These are phyloP conservation scores for Yarrowia galli DNA, from an alignment of 1,139 yeast genomes.

Conservation along the genomic window DNA sequence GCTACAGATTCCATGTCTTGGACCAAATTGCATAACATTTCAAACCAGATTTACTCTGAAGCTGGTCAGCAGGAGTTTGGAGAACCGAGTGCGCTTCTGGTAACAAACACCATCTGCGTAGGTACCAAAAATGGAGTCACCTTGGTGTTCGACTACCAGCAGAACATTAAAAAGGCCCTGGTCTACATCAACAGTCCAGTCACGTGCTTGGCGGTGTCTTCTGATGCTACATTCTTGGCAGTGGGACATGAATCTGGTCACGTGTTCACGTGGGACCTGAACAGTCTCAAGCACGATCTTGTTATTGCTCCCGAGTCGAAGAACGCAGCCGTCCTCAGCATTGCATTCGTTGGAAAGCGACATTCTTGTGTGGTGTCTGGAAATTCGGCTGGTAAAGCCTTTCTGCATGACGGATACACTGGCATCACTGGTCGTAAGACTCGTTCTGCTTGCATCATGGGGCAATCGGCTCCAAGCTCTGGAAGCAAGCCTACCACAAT, in stretches of 20 bases:
- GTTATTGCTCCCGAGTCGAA: conserved; percentile 47
- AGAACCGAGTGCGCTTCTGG: conserved; percentile 56
- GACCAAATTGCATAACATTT: conserved; percentile 56
- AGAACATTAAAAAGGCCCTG: conserved; percentile 57
- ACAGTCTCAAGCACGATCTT: conserved; percentile 21
- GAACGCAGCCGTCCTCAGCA: conserved; percentile 54
- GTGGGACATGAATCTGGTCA: conserved; percentile 58
- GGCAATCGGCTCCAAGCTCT: conserved; percentile 49
- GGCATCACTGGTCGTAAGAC: conserved; percentile 32
- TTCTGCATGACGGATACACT: conserved; percentile 57
- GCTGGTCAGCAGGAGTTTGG: conserved; percentile 58
- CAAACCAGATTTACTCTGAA: conserved; percentile 53
- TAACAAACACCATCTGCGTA: conserved; percentile 62
- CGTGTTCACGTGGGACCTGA: conserved; percentile 58
- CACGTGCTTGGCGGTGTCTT: conserved; percentile 57
- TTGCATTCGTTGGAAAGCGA: conserved; percentile 64
- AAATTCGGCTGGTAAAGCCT: conserved; percentile 66
- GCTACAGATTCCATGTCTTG: conserved; percentile 54
- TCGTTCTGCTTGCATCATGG: conserved; percentile 24
- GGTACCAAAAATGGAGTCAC: conserved; percentile 70
- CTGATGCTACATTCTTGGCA: conserved; percentile 60
- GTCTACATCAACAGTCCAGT: conserved; percentile 48
- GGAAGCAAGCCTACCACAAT: conserved; percentile 49
- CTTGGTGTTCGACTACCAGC: conserved; percentile 69
- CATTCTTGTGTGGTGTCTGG: conserved; percentile 65